These are phyloP conservation scores for Coprinellus micaceus DNA, from an alignment of 768 basidiomycete species.

Conservation along the genomic window DNA sequence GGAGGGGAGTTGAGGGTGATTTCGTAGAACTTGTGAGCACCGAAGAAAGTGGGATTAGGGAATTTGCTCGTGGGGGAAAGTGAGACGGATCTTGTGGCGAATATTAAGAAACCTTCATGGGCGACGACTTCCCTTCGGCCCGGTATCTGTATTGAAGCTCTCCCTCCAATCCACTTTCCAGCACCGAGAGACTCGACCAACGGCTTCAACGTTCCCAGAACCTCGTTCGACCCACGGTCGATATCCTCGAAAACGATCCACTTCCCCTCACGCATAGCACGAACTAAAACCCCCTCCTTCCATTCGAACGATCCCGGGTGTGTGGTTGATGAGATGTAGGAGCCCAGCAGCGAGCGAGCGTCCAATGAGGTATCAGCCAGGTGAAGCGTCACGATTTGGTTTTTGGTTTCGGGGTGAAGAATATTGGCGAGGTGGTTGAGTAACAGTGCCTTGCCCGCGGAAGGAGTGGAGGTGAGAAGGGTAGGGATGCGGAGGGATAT, in stretches of 20 bases:
- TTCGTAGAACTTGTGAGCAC: conserved; percentile 80
- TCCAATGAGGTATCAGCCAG: conserved; percentile 95
- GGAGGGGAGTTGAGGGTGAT: conserved; percentile 60
- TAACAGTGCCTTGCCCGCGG: conserved; percentile 83
- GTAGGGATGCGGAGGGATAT: conserved; percentile 69
- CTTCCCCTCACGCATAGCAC: conserved; percentile 83
- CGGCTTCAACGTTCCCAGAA: conserved; percentile 82
- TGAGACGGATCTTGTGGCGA: conserved; percentile 77
- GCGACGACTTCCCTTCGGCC: conserved; percentile 73
- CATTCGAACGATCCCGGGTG: conserved; percentile 90
- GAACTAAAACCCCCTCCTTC: conserved; percentile 91
- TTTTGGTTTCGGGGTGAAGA: conserved; percentile 55
- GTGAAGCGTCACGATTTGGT: conserved; percentile 81
- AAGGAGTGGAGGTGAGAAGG: conserved; percentile 81
- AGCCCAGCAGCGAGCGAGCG: conserved; percentile 87
- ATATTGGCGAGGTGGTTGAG: conserved; percentile 70
- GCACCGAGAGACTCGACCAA: conserved; percentile 69
- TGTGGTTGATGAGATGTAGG: conserved; percentile 83
- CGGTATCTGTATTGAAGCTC: conserved; percentile 68
- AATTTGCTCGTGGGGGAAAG: conserved; percentile 46
- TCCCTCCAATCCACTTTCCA: conserved; percentile 73
- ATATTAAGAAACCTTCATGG: conserved; percentile 76
- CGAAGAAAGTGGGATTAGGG: conserved; percentile 69
- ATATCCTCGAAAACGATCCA: conserved; percentile 95
- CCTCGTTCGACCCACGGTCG: conserved; percentile 85